Evolutionary conservation across 1,284 basidiomycete species (phyloP), one percentile per base, ranked within the genome.

Genomic region (Butyriboletus appendiculatus): DNA sequence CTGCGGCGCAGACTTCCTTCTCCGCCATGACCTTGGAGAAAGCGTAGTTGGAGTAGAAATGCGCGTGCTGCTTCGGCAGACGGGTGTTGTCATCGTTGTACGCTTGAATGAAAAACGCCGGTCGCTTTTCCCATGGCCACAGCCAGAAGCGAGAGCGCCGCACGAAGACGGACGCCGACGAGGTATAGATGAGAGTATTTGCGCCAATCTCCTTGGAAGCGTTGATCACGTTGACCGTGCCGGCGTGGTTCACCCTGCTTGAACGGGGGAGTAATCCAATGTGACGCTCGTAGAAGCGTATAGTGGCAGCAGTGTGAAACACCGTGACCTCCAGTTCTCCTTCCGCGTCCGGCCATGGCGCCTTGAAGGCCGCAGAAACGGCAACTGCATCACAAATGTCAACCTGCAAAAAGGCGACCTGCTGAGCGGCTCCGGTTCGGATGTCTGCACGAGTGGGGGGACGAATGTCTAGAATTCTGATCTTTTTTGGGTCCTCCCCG

Each of bases 11-110:
- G 3, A 89, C 83, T n/a, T 77, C 62, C 20, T 62, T 58, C 63
- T 89, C 87, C 0, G 77, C 85, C 11, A 70, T 66, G 16, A 69
- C 59, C 62, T 89, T 89, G 38, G 82, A 82, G 12, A 71, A 77
- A 1, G 86, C 84, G 56, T 89, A 89, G 64, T 88, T 88, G 15
- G 86, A 88, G 69, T 85, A 87, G 64, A 81, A 85, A n/a, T 84
- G 71, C 3, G 76, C 68, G 55, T 85, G 81, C 3, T 67, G 70
- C 57, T 72, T 77, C 2, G 81, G 81, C 0, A 79, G 56, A 28
- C 66, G 58, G 12, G 49, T 63, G 50, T 82, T 79, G 58, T 83
- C 79, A 60, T 90, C 87, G 56, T 76, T 77, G 56, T 85, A 73
- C 3, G 74, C 68, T 63, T 88, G 87, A 4, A 82, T 73, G 60